Evolutionary conservation across 23 red algal species (phyloP), one percentile per base, ranked within the genome.

Genomic region (Cyanidioschyzon merolae): DNA sequence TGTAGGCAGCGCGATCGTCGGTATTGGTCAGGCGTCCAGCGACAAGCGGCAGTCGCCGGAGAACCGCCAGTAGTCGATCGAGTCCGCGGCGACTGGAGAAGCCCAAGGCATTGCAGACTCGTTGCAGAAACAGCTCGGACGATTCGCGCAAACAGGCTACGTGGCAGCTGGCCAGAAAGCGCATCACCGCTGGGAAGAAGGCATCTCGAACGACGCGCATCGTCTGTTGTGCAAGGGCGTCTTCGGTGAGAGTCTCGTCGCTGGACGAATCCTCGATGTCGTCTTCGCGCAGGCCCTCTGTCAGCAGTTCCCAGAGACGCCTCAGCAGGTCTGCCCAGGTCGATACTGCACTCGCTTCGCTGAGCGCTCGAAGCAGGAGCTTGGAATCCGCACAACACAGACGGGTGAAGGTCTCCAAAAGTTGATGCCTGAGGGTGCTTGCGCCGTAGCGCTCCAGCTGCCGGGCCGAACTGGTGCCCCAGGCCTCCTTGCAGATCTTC

Each of bases 1-100:
- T 35, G 32, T 27, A 71, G 2, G 21, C 63, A 35, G 63, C 63
- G 30, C 63, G 63, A 7, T 7, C 29, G 32, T 71, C 63, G 29
- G 63, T 3, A 71, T 35, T 32, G 63, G 2, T 3, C 3, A 25
- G 63, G n/a, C 29, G 63, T 25, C n/a, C 32, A 3, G n/a, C 32
- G 7, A 35, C 63, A 27, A 71, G 21, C 63, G 63, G 63, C 63
- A 71, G 29, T 35, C 63, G 63, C 29, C 63, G 63, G 12, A 71
- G 29, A 3, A 71, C 32, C 12, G 21, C 29, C 16, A 71, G 63
- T 27, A 71, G 32, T 7, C 63, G 63, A 7, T 71, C 63, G n/a
- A 71, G 63, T 3, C 63, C 63, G 3, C 63, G 12, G 12, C 21
- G 21, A 35, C 63, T 35, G 63, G 63, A 25, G 29, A 71, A 71